A percentile compares a stretch with the other conserved stretches of the same genome.
These are phyloP conservation scores for Russula virescens DNA, from an alignment of 768 basidiomycete species.

Conservation along the genomic window DNA sequence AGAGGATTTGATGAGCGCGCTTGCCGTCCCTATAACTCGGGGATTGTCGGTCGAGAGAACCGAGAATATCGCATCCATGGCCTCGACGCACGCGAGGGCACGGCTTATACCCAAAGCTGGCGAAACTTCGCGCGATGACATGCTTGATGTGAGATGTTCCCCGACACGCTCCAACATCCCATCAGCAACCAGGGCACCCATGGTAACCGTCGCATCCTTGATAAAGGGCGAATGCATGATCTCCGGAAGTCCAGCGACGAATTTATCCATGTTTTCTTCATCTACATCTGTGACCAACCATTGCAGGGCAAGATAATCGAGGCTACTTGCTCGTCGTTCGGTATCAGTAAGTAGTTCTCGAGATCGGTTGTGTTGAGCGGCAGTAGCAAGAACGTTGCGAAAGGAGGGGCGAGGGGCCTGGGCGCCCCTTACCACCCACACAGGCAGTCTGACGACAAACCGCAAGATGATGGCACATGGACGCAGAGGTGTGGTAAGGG, in stretches of 20 bases:
- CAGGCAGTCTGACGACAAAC: not conserved
- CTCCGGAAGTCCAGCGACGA: slow-evolving; percentile 2
- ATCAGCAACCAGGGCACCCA: not conserved
- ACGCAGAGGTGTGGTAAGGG: slow-evolving; percentile 9
- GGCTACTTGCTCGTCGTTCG: not conserved
- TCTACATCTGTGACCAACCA: slow-evolving; percentile 3
- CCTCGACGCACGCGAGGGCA: slow-evolving; percentile 1
- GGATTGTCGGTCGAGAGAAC: not conserved
- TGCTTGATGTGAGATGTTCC: not conserved
- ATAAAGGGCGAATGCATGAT: slow-evolving; percentile 4
- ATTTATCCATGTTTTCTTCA: slow-evolving; percentile 6
- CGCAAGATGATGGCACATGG: slow-evolving; percentile 3
- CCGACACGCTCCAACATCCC: slow-evolving; percentile 2
- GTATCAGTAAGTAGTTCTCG: slow-evolving; percentile 2
- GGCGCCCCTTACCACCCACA: not conserved
- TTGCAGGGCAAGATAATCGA: slow-evolving; percentile 7
- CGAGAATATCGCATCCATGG: slow-evolving; percentile 1
- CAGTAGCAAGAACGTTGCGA: not conserved
- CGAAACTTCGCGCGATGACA: slow-evolving; percentile 1
- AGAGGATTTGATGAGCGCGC: not conserved
- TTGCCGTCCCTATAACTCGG: not conserved
- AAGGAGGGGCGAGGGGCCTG: not conserved
- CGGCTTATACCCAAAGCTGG: not conserved
- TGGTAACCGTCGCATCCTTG: not conserved
- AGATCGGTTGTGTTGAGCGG: not conserved